phyloP scores from a whole-genome alignment of 306 rosid genomes.

The Oxytropis ochrocephala region DNA sequence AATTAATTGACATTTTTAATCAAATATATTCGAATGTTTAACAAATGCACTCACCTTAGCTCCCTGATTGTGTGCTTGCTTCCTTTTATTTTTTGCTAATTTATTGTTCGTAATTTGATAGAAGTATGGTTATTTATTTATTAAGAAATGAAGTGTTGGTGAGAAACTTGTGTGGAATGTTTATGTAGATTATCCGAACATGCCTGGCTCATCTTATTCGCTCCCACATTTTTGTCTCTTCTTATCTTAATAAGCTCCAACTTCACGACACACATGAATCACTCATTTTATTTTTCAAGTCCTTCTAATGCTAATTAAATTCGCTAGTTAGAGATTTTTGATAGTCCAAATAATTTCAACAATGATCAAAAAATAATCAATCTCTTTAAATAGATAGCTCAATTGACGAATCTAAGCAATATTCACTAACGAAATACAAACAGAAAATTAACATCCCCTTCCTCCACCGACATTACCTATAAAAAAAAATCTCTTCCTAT shows the following conservation, averaged over 20 bases:
- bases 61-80: neutral
- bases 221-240: conserved; percentile 20
- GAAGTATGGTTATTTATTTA: neutral
- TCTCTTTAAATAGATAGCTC: no score
- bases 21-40: neutral
- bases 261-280: conserved; percentile 7
- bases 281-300: conserved; percentile 14
- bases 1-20: neutral
- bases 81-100: neutral
- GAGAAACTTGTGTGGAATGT: conserved; percentile 17
- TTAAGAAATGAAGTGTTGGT: neutral
- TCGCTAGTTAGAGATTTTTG: neutral
- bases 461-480: no score
- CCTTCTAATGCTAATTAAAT: neutral
- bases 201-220: conserved; percentile 22
- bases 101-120: neutral
- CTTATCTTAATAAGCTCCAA: neutral
- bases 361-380: neutral
- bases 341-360: neutral
- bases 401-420: no score
- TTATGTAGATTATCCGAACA: conserved; percentile 31
- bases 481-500: no score
- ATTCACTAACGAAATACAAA: no score
- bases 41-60: conserved; percentile 7
- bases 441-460: no score